phyloP scores from a whole-genome alignment of 2,329 filamentous ascomycete genomes.

The Hypoxylon sp. region DNA sequence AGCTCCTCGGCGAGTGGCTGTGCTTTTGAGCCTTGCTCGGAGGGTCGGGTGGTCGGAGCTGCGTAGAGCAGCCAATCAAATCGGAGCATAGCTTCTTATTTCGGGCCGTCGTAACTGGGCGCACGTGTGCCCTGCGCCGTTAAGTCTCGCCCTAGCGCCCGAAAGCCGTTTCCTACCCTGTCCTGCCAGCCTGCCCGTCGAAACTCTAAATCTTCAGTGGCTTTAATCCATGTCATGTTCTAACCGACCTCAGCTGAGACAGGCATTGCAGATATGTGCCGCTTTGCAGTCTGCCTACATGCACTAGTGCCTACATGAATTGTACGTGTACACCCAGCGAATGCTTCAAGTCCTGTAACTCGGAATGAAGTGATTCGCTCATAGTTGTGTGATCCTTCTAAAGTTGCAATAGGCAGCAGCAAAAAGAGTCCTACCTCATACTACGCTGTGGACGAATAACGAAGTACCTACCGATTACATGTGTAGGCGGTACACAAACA shows the following conservation, averaged over 20 bases:
- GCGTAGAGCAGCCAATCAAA: constrained; percentile 3
- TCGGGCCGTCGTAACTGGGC: neutral
- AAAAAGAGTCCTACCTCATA: constrained; percentile 5
- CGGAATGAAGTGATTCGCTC: neutral
- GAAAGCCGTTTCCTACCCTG: neutral
- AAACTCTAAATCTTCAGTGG: neutral
- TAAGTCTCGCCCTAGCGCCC: neutral
- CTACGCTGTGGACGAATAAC: constrained; percentile 11
- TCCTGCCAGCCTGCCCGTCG: too few relatives aligned
- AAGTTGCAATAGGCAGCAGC: constrained; percentile 18
- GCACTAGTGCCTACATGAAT: neutral
- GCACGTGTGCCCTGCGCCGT: neutral
- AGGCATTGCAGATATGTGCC: neutral
- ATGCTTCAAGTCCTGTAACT: too few relatives aligned
- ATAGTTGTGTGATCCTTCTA: neutral
- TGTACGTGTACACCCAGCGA: too few relatives aligned
- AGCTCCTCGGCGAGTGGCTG: constrained; percentile 15
- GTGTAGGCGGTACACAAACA: neutral
- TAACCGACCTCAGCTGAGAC: neutral
- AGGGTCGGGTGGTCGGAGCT: neutral
- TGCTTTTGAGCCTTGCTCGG: constrained; percentile 8
- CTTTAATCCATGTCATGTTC: too few relatives aligned
- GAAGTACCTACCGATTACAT: neutral
- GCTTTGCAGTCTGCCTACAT: neutral
- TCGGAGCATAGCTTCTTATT: neutral